Evolutionary conservation across 768 basidiomycete species (phyloP), one percentile per base, ranked within the genome.

Genomic region (Trametes cingulata): DNA sequence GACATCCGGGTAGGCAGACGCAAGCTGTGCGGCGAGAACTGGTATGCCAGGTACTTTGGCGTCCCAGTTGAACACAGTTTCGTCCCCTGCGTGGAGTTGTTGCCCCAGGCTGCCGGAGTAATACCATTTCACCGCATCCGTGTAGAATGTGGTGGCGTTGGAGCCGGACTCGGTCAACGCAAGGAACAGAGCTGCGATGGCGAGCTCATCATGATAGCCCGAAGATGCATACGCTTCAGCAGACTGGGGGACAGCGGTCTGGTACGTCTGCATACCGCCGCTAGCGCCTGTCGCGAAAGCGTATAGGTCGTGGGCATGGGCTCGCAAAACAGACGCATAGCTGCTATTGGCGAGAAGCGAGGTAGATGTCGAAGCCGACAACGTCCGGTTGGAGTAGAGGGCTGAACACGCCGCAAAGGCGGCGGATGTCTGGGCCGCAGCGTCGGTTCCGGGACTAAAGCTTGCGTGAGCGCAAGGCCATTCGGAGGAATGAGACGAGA

Each of bases 31-130:
- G 60, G 88, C 90, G 7, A 96, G 74, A 19, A 95, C 82, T 41
- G 85, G 81, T 0, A 93, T 68, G 2, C 87, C 95, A 1, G 92
- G 88, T 1, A 82, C 84, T 71, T 91, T 90, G 3, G 84, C 82
- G 69, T 95, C 95, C 95, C 95, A 98, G 70, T 95, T 95, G 74
- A 94, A 90, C 6, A 89, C 85, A 2, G 77, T 73, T 45, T 85
- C 74, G 35, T 80, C 75, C 1, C 57, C 64, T 0, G 60, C 61
- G 15, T 66, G 22, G 14, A 68, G 40, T 51, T 65, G 67, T 1
- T 77, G 77, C 2, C 73, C 71, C 0, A 95, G 77, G 22, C 78
- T 71, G 68, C 83, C 90, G 33, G 82, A 74, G 10, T 74, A 67
- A 71, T 86, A 93, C 68, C 83, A 84, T 7, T 75, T 70, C 68